Percentiles rank a stretch among this genome's conserved stretches.
These are phyloP conservation scores for Rhizophagus prolifer DNA, from an alignment of 192 early-diverging fungal genomes.

Conservation along the genomic window DNA sequence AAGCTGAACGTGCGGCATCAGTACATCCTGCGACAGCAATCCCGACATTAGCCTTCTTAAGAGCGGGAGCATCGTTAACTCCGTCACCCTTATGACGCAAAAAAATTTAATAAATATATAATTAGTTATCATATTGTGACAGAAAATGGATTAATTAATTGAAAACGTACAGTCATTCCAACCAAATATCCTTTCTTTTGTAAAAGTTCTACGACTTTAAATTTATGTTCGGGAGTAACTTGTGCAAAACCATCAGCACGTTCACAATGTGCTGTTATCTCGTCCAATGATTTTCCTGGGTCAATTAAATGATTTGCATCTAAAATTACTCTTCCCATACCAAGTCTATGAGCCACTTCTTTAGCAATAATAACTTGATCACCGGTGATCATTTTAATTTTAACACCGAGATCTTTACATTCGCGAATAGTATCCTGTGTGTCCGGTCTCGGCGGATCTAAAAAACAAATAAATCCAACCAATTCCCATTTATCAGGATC, in stretches of 20 bases:
- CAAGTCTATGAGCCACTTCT: constrained; percentile 86
- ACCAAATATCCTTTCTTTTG: constrained; percentile 83
- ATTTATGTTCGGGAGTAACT: constrained; percentile 98
- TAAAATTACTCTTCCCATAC: constrained; percentile 89
- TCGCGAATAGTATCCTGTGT: constrained; percentile 82
- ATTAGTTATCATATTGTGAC: too few species aligned
- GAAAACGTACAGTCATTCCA: constrained; percentile 71
- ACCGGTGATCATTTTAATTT: constrained; percentile 96
- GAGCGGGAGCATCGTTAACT: constrained; percentile 96
- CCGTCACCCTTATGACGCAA: constrained; percentile 67
- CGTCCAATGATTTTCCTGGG: constrained; percentile 71
- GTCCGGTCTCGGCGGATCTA: constrained; percentile 89
- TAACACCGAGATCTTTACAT: constrained; percentile 81
- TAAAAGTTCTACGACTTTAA: constrained; percentile 91
- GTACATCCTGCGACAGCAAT: constrained; percentile 96
- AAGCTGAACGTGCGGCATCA: constrained; percentile 91
- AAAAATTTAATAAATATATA: too few species aligned
- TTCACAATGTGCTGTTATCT: constrained; percentile 80
- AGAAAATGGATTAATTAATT: too few species aligned
- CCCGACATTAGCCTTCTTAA: constrained; percentile 97
- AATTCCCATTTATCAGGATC: constrained; percentile 69
- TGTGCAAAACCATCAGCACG: constrained; percentile 96
- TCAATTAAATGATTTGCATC: constrained; percentile 85
- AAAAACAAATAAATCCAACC: constrained; percentile 86
- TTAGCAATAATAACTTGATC: constrained; percentile 95